These are phyloP conservation scores for Amanita phalloides DNA, from an alignment of 768 basidiomycete genomes.

Conservation along the genomic window DNA sequence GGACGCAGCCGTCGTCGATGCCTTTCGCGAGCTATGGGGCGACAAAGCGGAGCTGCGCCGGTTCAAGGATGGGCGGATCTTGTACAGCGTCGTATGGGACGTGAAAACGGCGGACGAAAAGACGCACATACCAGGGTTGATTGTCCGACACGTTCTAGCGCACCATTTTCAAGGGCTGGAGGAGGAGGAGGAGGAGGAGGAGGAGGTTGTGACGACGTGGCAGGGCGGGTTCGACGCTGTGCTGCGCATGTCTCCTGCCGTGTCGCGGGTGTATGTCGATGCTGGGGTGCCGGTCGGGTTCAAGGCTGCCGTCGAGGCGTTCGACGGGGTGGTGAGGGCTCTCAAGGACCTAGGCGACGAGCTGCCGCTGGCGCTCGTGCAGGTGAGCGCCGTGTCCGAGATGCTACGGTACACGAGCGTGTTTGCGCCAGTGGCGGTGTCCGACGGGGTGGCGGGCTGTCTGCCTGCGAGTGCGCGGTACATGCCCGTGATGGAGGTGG, in stretches of 20 bases:
- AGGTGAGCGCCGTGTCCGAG: conserved; percentile 64
- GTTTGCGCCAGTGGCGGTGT: conserved; percentile 71
- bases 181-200: conserved; percentile 25
- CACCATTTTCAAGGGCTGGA: conserved; percentile 61
- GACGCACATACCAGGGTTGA: conserved; percentile 60
- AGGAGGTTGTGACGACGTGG: conserved; percentile 39
- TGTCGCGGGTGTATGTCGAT: conserved; percentile 33
- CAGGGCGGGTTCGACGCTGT: conserved; percentile 47
- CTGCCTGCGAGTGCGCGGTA: conserved; percentile 56
- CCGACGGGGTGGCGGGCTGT: conserved; percentile 35
- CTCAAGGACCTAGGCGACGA: conserved; percentile 66
- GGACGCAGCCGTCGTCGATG: conserved; percentile 34
- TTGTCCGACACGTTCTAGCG: conserved; percentile 64
- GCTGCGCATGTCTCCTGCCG: conserved; percentile 44
- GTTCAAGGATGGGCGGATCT: conserved; percentile 92
- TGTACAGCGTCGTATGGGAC: conserved; percentile 96
- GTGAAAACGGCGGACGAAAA: conserved; percentile 73
- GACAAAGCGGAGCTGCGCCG: conserved; percentile 83
- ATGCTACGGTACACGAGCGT: conserved; percentile 75
- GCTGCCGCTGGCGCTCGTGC: conserved; percentile 70
- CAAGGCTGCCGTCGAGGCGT: conserved; percentile 68
- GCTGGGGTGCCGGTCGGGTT: conserved; percentile 41
- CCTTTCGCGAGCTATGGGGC: conserved; percentile 87
- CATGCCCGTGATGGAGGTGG: conserved; percentile 56
- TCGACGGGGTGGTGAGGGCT: conserved; percentile 63